Conservation (phyloP, 2,329 filamentous ascomycete species). For the Clonostachys rhizophaga region DNA sequence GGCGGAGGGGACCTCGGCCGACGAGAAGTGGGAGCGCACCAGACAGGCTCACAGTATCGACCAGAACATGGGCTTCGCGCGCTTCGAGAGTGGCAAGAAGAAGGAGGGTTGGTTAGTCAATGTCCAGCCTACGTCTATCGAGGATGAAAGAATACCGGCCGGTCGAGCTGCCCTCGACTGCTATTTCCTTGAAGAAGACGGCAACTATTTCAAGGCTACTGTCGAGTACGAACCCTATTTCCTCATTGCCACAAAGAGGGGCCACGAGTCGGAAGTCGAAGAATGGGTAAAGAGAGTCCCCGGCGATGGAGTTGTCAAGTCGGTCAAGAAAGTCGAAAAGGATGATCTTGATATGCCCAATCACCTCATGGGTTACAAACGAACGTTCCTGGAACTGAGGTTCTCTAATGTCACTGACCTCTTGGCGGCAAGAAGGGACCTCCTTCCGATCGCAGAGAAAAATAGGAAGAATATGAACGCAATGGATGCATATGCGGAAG, state of each 20-base stretch:
- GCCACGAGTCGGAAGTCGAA: constrained; percentile 87
- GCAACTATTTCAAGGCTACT: constrained; percentile 86
- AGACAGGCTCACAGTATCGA: constrained; percentile 85
- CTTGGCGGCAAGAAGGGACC: constrained; percentile 74
- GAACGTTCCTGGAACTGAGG: constrained; percentile 80
- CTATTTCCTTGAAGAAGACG: constrained; percentile 91
- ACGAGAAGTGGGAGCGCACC: constrained; percentile 87
- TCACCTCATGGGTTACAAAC: constrained; percentile 84
- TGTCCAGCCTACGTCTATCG: constrained; percentile 82
- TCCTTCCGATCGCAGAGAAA: constrained; percentile 89
- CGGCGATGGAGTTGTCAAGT: constrained; percentile 77
- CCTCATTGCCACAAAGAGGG: constrained; percentile 81
- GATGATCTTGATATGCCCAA: constrained; percentile 95
- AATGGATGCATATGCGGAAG: constrained; percentile 98
- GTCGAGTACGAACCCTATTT: constrained; percentile 98
- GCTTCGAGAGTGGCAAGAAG: constrained; percentile 81
- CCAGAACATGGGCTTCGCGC: constrained; percentile 88
- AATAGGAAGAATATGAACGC: constrained; percentile 95
- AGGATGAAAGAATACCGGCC: constrained; percentile 78
- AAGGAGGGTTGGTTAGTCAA: constrained; percentile 93
- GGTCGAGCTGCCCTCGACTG: constrained; percentile 90
- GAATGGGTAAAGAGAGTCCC: constrained; percentile 83
- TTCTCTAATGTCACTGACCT: constrained; percentile 88
- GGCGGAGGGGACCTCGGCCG: constrained; percentile 81
- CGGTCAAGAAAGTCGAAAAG: constrained; percentile 73